These are phyloP conservation scores for Citrullus mucosospermus DNA, from an alignment of 306 rosid species.

Conservation along the genomic window DNA sequence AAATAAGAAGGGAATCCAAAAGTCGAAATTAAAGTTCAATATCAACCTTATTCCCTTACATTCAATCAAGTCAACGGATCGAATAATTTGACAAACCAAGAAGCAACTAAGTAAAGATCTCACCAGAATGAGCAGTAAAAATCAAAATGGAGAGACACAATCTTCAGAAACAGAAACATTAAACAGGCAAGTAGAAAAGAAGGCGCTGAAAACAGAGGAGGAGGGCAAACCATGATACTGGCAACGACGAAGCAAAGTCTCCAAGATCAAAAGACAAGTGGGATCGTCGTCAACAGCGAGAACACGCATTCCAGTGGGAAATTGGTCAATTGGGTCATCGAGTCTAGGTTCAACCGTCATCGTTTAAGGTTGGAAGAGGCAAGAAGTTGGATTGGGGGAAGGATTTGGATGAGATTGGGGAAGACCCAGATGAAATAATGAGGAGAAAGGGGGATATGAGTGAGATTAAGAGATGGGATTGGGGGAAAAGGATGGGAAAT, in stretches of 20 bases:
- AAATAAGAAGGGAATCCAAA: background rate
- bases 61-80: background rate
- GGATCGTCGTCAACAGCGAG: conserved; percentile 95
- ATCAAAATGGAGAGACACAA: background rate
- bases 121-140: background rate
- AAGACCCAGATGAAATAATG: background rate
- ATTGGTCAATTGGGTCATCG: conserved; percentile 47
- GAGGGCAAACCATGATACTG: conserved; percentile 65
- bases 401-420: background rate
- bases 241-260: conserved; percentile 72
- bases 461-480: background rate
- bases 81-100: background rate
- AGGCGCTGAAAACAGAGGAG: background rate
- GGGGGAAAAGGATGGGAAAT: background rate
- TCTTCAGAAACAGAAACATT: background rate
- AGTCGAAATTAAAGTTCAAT: background rate
- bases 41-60: conserved; percentile 2
- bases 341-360: conserved; percentile 31
- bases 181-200: background rate
- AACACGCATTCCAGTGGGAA: conserved; percentile 93
- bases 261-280: conserved; percentile 64
- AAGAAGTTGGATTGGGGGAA: background rate
- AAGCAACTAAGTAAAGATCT: background rate
- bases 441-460: background rate
- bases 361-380: background rate